Conservation (phyloP, 2,329 filamentous ascomycete genomes). For the Botrytis elliptica region DNA sequence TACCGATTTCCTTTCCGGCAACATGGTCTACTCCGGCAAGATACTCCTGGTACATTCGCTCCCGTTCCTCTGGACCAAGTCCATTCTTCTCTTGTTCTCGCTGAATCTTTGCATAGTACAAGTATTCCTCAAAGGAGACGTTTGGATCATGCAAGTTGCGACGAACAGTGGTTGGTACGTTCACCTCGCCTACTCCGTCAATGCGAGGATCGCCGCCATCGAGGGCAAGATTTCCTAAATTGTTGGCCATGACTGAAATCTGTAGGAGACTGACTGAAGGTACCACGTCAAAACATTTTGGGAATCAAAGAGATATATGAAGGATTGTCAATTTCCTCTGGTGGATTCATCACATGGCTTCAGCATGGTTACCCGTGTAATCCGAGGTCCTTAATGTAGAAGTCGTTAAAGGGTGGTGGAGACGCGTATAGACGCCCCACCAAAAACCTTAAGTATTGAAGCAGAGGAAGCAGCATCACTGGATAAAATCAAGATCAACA, state of each 20-base stretch:
- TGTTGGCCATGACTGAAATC: slow-evolving; percentile 15
- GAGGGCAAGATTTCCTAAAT: slow-evolving; percentile 17
- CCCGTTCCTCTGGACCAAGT: slow-evolving; percentile 26
- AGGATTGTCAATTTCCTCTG: not conserved
- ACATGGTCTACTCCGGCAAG: slow-evolving; percentile 1
- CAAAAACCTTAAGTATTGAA: not conserved
- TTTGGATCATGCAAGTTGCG: slow-evolving; percentile 33
- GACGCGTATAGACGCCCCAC: not conserved
- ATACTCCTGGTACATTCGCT: slow-evolving; percentile 28
- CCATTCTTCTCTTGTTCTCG: slow-evolving; percentile 31
- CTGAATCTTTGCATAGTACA: slow-evolving; percentile 39
- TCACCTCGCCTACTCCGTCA: slow-evolving; percentile 10
- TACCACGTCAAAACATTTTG: not conserved
- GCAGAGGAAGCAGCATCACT: not conserved
- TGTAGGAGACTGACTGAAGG: not conserved
- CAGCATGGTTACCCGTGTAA: not conserved
- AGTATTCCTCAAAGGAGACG: slow-evolving; percentile 40
- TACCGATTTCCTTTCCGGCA: slow-evolving; percentile 15
- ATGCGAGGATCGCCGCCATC: slow-evolving; percentile 22
- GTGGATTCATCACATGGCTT: not conserved
- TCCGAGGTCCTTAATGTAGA: not conserved
- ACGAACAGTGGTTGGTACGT: slow-evolving; percentile 7
- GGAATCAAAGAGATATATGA: slow-evolving; percentile 11
- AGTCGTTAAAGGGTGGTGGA: not conserved
- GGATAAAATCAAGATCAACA: not conserved